phyloP scores from a whole-genome alignment of 768 basidiomycete genomes.

The Tylopilus sp. region DNA sequence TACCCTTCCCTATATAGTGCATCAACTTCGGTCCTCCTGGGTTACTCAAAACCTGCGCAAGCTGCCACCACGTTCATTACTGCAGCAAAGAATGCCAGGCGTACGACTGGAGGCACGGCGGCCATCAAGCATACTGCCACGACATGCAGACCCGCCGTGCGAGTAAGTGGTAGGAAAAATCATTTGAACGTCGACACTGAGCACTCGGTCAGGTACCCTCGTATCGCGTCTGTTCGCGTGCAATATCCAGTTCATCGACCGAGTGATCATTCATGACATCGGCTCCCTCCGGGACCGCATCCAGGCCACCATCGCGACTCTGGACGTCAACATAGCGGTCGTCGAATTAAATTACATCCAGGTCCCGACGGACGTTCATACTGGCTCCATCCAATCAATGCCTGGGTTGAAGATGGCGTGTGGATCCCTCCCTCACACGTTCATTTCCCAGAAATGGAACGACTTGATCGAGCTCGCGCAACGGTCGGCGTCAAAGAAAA shows the following conservation, averaged over 20 bases:
- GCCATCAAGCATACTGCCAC: constrained; percentile 24
- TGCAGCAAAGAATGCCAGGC: constrained; percentile 31
- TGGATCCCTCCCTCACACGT: constrained; percentile 19
- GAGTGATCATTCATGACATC: constrained; percentile 22
- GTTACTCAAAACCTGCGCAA: constrained; percentile 26
- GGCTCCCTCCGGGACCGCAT: constrained; percentile 14
- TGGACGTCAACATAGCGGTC: constrained; percentile 15
- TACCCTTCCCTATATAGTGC: constrained; percentile 14
- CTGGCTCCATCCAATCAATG: constrained; percentile 15
- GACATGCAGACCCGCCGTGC: constrained; percentile 27
- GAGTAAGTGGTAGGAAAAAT: constrained; percentile 13
- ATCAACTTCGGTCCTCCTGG: constrained; percentile 23
- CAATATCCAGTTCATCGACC: constrained; percentile 25
- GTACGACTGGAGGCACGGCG: constrained; percentile 29
- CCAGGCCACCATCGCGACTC: constrained; percentile 2
- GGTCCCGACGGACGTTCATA: constrained; percentile 11
- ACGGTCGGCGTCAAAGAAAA: constrained; percentile 15
- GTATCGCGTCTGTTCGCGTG: constrained; percentile 18
- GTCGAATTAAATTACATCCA: constrained; percentile 27
- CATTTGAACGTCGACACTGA: not conserved
- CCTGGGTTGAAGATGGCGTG: constrained; percentile 17
- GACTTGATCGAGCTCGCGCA: constrained; percentile 28
- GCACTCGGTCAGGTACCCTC: constrained; percentile 15
- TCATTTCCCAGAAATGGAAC: constrained; percentile 24
- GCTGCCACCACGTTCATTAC: constrained; percentile 30